These are phyloP conservation scores for Sporothrix pseudoabietina DNA, from an alignment of 2,329 filamentous ascomycete genomes.

Conservation along the genomic window DNA sequence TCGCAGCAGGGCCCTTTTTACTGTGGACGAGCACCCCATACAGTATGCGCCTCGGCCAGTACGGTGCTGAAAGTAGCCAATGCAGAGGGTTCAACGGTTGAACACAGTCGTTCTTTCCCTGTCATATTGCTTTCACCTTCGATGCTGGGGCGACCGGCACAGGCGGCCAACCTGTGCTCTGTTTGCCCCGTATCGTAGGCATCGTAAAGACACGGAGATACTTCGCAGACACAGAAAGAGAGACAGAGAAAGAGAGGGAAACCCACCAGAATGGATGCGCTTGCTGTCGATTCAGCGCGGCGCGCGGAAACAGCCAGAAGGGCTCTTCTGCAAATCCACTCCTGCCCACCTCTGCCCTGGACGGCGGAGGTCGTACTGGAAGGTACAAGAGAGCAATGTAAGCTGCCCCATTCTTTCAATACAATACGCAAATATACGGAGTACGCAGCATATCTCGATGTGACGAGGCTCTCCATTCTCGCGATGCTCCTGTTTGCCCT, in stretches of 20 bases:
- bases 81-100: neutral
- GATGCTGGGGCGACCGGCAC: slow-evolving; percentile 8
- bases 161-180: neutral
- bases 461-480: neutral
- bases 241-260: neutral
- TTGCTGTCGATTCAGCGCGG: slow-evolving; percentile 1
- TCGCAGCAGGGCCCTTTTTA: neutral
- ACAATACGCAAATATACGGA: neutral
- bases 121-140: slow-evolving; percentile 14
- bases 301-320: slow-evolving; percentile 1
- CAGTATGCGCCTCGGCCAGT: slow-evolving; percentile 24
- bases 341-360: neutral
- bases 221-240: neutral
- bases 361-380: slow-evolving; percentile 8
- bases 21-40: slow-evolving; percentile 10
- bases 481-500: slow-evolving; percentile 2
- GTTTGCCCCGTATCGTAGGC: neutral
- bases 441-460: neutral
- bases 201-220: neutral
- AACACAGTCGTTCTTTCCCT: neutral
- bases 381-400: neutral
- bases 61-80: slow-evolving; percentile 24
- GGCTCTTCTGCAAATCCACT: neutral
- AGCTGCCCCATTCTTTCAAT: neutral
- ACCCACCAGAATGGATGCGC: neutral